Base-by-base conservation (phyloP, 768 basidiomycete species). In the Lentinus brumalis region DNA sequence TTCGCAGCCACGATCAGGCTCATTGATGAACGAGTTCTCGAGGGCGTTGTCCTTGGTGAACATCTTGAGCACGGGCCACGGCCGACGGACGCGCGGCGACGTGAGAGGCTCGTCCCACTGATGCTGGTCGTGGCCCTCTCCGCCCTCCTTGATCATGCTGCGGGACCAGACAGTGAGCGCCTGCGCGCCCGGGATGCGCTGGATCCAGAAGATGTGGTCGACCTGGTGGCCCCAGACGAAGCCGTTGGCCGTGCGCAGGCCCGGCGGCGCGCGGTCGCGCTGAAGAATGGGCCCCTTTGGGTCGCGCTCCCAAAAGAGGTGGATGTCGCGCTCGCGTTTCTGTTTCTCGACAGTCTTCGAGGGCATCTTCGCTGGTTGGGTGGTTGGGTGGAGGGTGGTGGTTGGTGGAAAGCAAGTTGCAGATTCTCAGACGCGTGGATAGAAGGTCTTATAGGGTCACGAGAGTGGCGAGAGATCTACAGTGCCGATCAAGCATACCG, bases 111-210 rank as follows among this genome's bases (percentile, higher is more conserved):
- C 39, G 4, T 61, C 42, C 58, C 65, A 68, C 47, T 64, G 57
- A 16, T 49, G n/a, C 16, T 65, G 47, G 44, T 68, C 63, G 58
- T 69, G 71, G 55, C 70, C 67, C 56, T 76, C 74, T 15, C 71
- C 73, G 44, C 64, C 64, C 55, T 69, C 71, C 45, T 69, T 58
- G 53, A 77, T 66, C 74, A 76, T 76, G 61, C 73, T 75, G 42
- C 73, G 70, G 26, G 74, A 73, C 69, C 71, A 77, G 39, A 67
- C 62, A 35, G 74, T 72, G n/a, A 73, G 49, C 38, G 70, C 67
- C 32, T 65, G 50, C 55, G 60, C 50, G 15, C 50, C 41, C 3
- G 62, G 66, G 29, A 63, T 29, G 54, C 56, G 57, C 9, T 58
- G 50, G 30, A 61, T 57, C 57, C 51, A 57, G 32, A 64, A 55